Percentiles rank a stretch among this genome's conserved stretches.
phyloP scores from a whole-genome alignment of 495 filamentous ascomycete species.

The Podospora sp. region DNA sequence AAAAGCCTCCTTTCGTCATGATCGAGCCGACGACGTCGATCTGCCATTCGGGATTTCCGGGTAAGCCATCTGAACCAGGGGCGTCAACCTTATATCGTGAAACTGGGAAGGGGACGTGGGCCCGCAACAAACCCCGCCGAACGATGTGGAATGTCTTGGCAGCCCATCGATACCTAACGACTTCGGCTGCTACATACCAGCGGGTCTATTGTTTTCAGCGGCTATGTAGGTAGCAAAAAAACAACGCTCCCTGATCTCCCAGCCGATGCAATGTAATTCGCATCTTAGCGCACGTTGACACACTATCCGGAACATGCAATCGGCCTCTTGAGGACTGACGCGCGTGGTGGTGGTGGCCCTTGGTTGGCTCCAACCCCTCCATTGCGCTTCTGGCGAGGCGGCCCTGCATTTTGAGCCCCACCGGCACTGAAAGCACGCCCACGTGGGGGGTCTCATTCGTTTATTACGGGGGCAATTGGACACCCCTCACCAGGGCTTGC shows the following conservation, averaged over 20 bases:
- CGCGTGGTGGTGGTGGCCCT: background rate
- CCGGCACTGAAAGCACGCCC: constrained; percentile 16
- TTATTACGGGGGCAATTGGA: background rate
- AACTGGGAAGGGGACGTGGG: constrained; percentile 6
- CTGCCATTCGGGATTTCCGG: constrained; percentile 1
- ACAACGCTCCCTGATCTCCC: background rate
- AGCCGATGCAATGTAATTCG: constrained; percentile 15
- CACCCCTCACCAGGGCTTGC: background rate
- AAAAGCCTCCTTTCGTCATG: background rate
- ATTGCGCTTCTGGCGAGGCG: constrained; percentile 9
- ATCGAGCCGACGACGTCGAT: background rate
- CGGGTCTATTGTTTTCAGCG: constrained; percentile 7
- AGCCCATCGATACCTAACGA: constrained; percentile 14
- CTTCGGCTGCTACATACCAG: constrained; percentile 12
- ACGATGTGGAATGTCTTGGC: constrained; percentile 32
- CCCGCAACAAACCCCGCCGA: constrained; percentile 8
- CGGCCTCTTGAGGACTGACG: background rate
- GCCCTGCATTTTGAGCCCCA: constrained; percentile 23
- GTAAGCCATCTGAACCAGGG: background rate
- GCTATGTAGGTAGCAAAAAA: constrained; percentile 5
- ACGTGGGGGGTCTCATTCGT: constrained; percentile 29
- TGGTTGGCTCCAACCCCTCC: constrained; percentile 10
- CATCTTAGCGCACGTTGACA: background rate
- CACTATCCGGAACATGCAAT: background rate
- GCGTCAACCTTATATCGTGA: background rate